Evolutionary conservation across 1,284 basidiomycete species (phyloP).

Genomic region (Austroboletus novae-zelandiae): DNA sequence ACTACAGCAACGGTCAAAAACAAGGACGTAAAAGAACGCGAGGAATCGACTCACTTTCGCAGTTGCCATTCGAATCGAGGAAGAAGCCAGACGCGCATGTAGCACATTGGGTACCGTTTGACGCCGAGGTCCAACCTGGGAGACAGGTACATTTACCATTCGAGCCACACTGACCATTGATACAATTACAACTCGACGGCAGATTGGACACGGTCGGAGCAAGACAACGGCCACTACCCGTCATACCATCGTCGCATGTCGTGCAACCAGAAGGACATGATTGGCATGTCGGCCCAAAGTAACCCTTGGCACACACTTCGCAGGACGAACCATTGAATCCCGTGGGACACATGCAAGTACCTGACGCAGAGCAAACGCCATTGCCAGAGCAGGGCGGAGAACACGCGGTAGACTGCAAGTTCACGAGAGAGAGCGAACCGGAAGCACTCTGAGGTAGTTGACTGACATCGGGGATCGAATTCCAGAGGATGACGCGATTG

Average conservation of each 20-base stretch:
- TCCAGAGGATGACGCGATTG: conserved; percentile 66
- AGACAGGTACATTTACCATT: conserved; percentile 73
- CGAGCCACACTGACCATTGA: conserved; percentile 69
- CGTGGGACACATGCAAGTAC: conserved; percentile 65
- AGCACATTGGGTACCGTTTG: conserved; percentile 72
- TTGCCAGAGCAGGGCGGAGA: conserved; percentile 69
- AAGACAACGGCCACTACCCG: conserved; percentile 70
- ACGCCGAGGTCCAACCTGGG: conserved; percentile 67
- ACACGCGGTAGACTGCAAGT: conserved; percentile 68
- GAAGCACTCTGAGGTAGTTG: conserved; percentile 54
- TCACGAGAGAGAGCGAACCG: conserved; percentile 53
- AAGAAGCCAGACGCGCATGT: conserved; percentile 75
- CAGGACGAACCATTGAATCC: conserved; percentile 78
- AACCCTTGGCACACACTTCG: conserved; percentile 68
- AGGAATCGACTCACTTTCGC: conserved; percentile 50
- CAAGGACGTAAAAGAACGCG: neutral
- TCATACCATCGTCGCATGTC: conserved; percentile 73
- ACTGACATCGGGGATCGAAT: conserved; percentile 70
- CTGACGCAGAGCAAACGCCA: conserved; percentile 65
- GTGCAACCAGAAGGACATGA: conserved; percentile 65
- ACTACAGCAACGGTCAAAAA: conserved; percentile 38
- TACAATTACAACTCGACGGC: conserved; percentile 69
- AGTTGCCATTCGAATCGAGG: conserved; percentile 64
- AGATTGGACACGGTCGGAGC: conserved; percentile 46
- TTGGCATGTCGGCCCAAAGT: conserved; percentile 69